Conservation (phyloP, 2,329 filamentous ascomycete species). For the Coleophoma eucalyptorum region DNA sequence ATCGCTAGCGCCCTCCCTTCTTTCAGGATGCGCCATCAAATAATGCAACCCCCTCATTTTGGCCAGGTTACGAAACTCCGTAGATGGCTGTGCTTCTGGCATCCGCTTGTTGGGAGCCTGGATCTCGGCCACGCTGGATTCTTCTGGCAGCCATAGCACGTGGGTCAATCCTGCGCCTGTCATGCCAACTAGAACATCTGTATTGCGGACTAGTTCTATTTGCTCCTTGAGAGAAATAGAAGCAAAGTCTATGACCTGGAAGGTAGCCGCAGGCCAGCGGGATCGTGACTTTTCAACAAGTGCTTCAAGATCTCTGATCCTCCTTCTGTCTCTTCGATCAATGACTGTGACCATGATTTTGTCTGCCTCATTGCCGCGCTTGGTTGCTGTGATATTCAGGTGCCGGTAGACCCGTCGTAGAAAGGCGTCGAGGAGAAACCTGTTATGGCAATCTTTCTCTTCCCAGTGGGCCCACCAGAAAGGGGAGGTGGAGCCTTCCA, state of each 20-base stretch:
- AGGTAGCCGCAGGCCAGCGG: slow-evolving; percentile 11
- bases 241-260: slow-evolving; percentile 17
- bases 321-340: slow-evolving; percentile 14
- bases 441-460: slow-evolving; percentile 7
- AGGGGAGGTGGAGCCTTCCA: slow-evolving; percentile 20
- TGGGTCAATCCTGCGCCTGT: slow-evolving; percentile 23
- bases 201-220: slow-evolving; percentile 12
- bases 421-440: slow-evolving; percentile 11
- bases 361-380: neutral
- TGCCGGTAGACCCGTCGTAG: slow-evolving; percentile 7
- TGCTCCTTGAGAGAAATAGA: slow-evolving; percentile 15
- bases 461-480: slow-evolving; percentile 22
- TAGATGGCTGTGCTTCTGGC: slow-evolving; percentile 1
- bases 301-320: slow-evolving; percentile 12
- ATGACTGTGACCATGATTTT: slow-evolving; percentile 17
- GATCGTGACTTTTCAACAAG: slow-evolving; percentile 8
- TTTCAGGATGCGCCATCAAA: slow-evolving; percentile 8
- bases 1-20: slow-evolving; percentile 1
- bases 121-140: slow-evolving; percentile 15
- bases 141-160: slow-evolving; percentile 18
- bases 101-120: slow-evolving; percentile 3
- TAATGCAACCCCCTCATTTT: slow-evolving; percentile 8
- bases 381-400: slow-evolving; percentile 5
- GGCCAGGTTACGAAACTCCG: slow-evolving; percentile 7
- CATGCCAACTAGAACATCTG: slow-evolving; percentile 19